Conservation (phyloP, 2,329 filamentous ascomycete species). For the Bisporella sp. region DNA sequence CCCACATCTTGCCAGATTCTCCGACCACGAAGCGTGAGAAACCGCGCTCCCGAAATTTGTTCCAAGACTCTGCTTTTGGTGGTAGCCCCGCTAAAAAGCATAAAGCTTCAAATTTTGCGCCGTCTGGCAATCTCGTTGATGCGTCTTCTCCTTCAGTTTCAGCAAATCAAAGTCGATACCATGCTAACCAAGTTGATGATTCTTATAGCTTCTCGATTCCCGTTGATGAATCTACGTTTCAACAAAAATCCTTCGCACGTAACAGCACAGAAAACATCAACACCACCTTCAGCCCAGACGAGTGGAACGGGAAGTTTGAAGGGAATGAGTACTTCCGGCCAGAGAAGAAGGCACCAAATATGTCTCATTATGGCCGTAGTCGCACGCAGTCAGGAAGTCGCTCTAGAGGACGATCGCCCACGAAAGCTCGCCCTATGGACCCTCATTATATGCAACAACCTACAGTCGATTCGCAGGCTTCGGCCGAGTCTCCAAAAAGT, state of each 20-base stretch:
- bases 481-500: constrained; percentile 21
- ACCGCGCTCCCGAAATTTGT: neutral
- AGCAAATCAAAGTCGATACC: neutral
- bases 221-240: constrained; percentile 35
- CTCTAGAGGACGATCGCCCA: constrained; percentile 23
- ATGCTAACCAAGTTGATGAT: constrained; percentile 29
- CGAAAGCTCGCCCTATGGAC: constrained; percentile 19
- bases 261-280: constrained; percentile 54
- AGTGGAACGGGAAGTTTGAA: constrained; percentile 31
- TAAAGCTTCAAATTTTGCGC: neutral
- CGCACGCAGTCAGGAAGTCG: constrained; percentile 21
- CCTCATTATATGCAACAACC: constrained; percentile 8
- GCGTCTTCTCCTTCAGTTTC: neutral
- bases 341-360: constrained; percentile 12
- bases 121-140: neutral
- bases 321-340: constrained; percentile 25
- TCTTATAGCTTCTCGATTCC: constrained; percentile 45
- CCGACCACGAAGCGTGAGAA: neutral
- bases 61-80: neutral
- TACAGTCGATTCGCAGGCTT: constrained; percentile 3
- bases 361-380: constrained; percentile 5
- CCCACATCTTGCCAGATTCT: neutral
- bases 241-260: constrained; percentile 33
- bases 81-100: constrained; percentile 1
- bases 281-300: constrained; percentile 49